Conservation (phyloP, 176 grass and related monocot genomes). For the Typha latifolia region DNA sequence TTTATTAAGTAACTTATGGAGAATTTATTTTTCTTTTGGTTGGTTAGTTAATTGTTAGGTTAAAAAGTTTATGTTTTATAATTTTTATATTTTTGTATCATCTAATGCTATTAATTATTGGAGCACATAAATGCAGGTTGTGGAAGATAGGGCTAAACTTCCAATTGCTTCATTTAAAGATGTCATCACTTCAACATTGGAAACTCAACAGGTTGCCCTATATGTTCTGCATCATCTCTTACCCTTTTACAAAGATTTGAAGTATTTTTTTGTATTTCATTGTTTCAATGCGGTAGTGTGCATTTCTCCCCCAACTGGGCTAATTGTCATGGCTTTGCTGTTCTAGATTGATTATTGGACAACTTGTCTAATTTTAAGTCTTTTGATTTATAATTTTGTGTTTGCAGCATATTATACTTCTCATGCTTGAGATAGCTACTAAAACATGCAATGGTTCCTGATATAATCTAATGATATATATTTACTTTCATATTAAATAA, state of each 20-base stretch:
- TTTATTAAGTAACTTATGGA: neutral
- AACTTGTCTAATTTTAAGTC: too few relatives aligned
- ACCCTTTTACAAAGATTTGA: neutral
- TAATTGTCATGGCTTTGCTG: neutral
- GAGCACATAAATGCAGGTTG: constrained; percentile 48
- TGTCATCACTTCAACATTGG: constrained; percentile 65
- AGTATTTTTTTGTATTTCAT: neutral
- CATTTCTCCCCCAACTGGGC: neutral
- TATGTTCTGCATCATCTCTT: constrained; percentile 13
- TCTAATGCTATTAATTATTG: constrained; percentile 19
- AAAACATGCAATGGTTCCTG: too few relatives aligned
- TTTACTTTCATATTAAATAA: too few relatives aligned
- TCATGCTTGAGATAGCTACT: too few relatives aligned
- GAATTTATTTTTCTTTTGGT: neutral
- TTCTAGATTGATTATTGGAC: too few relatives aligned
- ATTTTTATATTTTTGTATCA: constrained; percentile 1
- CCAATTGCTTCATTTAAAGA: constrained; percentile 87
- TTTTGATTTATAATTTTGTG: too few relatives aligned
- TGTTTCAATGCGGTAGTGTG: neutral
- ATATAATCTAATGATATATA: too few relatives aligned
- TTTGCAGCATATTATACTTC: too few relatives aligned
- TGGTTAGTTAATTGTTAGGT: neutral
- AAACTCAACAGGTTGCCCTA: constrained; percentile 65
- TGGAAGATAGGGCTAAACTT: constrained; percentile 74
- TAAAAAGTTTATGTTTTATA: too few relatives aligned